A percentile compares a stretch with the other conserved stretches of the same genome.
Evolutionary conservation across 1,139 yeast genomes (phyloP).

Genomic region (Pichia sp.): DNA sequence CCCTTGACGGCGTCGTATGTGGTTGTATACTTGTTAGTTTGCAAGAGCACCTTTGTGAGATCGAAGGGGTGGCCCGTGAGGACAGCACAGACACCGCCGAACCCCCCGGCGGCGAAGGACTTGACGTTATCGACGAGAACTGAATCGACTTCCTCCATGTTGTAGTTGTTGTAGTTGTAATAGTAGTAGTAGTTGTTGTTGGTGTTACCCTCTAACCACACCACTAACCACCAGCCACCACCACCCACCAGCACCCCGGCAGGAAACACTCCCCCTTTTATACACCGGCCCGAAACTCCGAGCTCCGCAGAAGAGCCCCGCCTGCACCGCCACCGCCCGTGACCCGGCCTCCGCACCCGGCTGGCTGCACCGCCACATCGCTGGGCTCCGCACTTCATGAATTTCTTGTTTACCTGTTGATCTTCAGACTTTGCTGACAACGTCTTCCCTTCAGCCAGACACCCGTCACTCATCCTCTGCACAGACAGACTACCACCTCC

Average conservation of each 20-base stretch:
- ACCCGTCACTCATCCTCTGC: background rate
- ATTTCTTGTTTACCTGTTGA: no score
- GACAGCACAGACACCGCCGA: slow-evolving; percentile 83
- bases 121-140: slow-evolving; percentile 45
- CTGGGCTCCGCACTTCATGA: no score
- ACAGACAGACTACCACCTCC: no score
- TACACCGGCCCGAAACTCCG: no score
- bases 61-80: slow-evolving; percentile 97
- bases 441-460: no score
- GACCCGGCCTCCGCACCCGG: background rate
- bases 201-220: no score
- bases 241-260: no score
- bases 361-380: no score
- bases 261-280: no score
- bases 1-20: slow-evolving; percentile 66
- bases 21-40: slow-evolving; percentile 64
- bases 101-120: slow-evolving; percentile 90
- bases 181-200: no score
- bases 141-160: slow-evolving; percentile 34
- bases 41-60: slow-evolving; percentile 87
- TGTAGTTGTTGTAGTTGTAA: background rate
- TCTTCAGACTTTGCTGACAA: no score
- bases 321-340: slow-evolving; percentile 7
- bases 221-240: no score
- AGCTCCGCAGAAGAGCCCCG: slow-evolving; percentile 4